These are phyloP conservation scores for Gaillardinia entomophila DNA, from an alignment of 805 yeast genomes.

Conservation along the genomic window DNA sequence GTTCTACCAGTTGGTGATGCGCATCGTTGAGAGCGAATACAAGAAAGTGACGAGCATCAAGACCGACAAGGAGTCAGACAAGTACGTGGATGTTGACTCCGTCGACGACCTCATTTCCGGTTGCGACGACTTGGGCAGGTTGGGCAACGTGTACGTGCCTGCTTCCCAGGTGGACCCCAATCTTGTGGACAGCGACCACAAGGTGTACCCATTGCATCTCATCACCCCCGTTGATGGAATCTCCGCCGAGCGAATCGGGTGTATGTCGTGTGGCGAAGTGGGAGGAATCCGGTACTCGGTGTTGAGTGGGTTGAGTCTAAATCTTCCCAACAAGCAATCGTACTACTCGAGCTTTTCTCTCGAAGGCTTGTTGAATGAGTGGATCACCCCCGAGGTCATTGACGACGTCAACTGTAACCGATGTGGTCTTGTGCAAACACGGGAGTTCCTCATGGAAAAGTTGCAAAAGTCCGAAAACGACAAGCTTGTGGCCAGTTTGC, in stretches of 20 bases:
- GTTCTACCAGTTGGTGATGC: slow-evolving; percentile 76
- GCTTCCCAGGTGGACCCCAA: slow-evolving; percentile 76
- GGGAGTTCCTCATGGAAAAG: slow-evolving; percentile 41
- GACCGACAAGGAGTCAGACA: slow-evolving; percentile 10
- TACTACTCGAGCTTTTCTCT: slow-evolving; percentile 32
- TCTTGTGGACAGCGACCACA: slow-evolving; percentile 34
- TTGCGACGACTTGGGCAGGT: slow-evolving; percentile 45
- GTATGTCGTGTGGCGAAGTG: slow-evolving; percentile 85
- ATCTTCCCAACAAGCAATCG: slow-evolving; percentile 48
- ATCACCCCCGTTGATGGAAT: slow-evolving; percentile 91
- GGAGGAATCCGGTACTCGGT: slow-evolving; percentile 88
- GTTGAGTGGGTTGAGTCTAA: slow-evolving; percentile 66
- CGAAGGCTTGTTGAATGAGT: slow-evolving; percentile 51
- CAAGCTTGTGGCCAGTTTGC: slow-evolving; percentile 23
- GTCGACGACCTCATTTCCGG: slow-evolving; percentile 26
- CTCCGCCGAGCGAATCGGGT: slow-evolving; percentile 84
- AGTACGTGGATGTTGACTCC: slow-evolving; percentile 15
- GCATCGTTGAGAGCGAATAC: slow-evolving; percentile 57
- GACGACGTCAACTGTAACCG: slow-evolving; percentile 94
- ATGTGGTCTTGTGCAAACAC: slow-evolving; percentile 69
- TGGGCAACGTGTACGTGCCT: slow-evolving; percentile 66
- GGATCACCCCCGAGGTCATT: slow-evolving; percentile 78
- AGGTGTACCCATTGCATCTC: slow-evolving; percentile 49
- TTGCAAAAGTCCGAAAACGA: slow-evolving; percentile 36
- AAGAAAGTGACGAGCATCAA: slow-evolving; percentile 15